Evolutionary conservation across 768 basidiomycete species (phyloP).

Genomic region (Phylloporus sp.): DNA sequence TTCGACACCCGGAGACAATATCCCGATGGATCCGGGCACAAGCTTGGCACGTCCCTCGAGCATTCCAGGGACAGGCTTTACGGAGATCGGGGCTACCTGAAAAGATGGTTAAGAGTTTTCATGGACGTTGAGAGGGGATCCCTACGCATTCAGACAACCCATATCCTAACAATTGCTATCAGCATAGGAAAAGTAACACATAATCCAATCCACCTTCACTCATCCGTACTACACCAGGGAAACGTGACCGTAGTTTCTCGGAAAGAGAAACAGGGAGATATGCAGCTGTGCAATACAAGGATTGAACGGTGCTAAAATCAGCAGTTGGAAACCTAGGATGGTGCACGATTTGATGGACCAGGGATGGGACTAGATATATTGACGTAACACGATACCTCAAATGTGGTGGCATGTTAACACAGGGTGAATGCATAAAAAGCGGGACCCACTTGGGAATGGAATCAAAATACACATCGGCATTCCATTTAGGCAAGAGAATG

Average conservation of each 20-base stretch:
- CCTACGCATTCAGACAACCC: slow-evolving; percentile 68
- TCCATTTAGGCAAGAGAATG: slow-evolving; percentile 60
- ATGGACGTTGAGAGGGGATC: slow-evolving; percentile 3
- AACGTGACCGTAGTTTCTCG: slow-evolving; percentile 34
- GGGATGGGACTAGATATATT: slow-evolving; percentile 54
- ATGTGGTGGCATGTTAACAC: background rate
- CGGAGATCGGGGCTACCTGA: slow-evolving; percentile 52
- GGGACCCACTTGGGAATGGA: slow-evolving; percentile 57
- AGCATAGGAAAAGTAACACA: background rate
- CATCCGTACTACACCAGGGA: slow-evolving; percentile 33
- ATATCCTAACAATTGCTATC: slow-evolving; percentile 43
- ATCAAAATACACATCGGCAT: slow-evolving; percentile 44
- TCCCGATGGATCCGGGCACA: slow-evolving; percentile 45
- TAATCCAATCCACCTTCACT: slow-evolving; percentile 40
- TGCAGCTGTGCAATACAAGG: slow-evolving; percentile 53
- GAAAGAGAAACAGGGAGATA: slow-evolving; percentile 59
- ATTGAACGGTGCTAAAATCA: slow-evolving; percentile 49
- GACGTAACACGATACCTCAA: slow-evolving; percentile 50
- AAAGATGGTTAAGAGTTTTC: background rate
- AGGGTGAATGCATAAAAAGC: background rate
- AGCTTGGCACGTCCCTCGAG: slow-evolving; percentile 40
- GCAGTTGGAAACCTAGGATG: slow-evolving; percentile 40
- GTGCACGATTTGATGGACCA: slow-evolving; percentile 60
- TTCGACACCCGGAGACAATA: slow-evolving; percentile 60
- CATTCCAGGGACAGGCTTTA: slow-evolving; percentile 40